Base-by-base conservation (phyloP, 192 early-diverging fungal species). In the Entomortierella chlamydospora region DNA sequence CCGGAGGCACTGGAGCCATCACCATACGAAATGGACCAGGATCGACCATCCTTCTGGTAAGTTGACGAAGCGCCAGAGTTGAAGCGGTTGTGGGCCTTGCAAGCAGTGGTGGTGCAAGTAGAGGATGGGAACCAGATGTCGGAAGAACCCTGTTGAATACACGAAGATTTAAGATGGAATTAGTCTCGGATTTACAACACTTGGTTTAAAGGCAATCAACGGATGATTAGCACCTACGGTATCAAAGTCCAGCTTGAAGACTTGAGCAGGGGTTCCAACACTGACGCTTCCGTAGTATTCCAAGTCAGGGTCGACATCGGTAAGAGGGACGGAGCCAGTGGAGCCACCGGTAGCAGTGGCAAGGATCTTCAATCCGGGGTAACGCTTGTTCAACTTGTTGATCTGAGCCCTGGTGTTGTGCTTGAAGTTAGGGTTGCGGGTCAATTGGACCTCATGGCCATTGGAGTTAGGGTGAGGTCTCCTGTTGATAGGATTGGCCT, bases 11-110 rank as follows among this genome's bases (percentile, higher is more conserved):
- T 60, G 23, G 88, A 89, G 25, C 87, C 87, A 70, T 91, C 91
- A 45, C 88, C 91, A 62, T 91, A 91, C 17, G 82, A 80, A n/a
- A 91, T 91, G 0, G 77, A 74, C 88, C 89, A 91, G 29, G 82
- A 68, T 34, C 86, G 82, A 1, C 88, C 88, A 54, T 86, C 88
- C 11, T 79, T 63, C 64, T 84, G 63, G 83, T 85, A 87, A 0
- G 90, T 87, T 2, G 83, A 79, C 18, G 86, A 87, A 58, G 76
- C 77, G 33, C 68, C 63, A 15, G 84, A 79, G 51, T 81, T 77
- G 60, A 87, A 90, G 18, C 81, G 83, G 51, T 59, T 84, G 69
- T 90, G 85, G 15, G 58, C 50, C 28, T 64, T 51, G 64, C 88
- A 90, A 20, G 83, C 84, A n/a, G 52, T 15, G 54, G 68, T 65